A percentile compares a stretch with the other conserved stretches of the same genome.
These are phyloP conservation scores for Sporisorium scitamineum DNA, from an alignment of 1,284 basidiomycete genomes.

Conservation along the genomic window DNA sequence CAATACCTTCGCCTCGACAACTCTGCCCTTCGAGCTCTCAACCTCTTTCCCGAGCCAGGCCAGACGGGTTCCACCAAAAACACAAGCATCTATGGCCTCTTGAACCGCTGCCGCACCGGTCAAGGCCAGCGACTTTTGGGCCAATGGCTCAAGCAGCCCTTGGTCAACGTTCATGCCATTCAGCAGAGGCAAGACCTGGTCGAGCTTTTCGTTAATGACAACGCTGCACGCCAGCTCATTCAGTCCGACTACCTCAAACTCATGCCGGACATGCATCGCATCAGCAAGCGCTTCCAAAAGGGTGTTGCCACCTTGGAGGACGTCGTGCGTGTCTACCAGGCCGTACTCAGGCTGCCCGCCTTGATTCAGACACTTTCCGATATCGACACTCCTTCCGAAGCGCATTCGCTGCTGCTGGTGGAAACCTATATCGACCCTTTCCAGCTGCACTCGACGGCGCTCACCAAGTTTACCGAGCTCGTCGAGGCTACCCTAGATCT, in stretches of 20 bases:
- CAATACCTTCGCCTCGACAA: constrained; percentile 97
- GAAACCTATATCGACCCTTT: constrained; percentile 57
- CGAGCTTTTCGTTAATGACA: constrained; percentile 85
- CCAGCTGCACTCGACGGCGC: constrained; percentile 33
- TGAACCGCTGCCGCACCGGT: constrained; percentile 96
- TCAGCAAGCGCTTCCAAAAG: constrained; percentile 92
- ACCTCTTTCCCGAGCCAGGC: constrained; percentile 78
- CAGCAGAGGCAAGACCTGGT: constrained; percentile 74
- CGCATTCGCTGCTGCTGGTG: constrained; percentile 39
- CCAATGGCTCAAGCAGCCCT: constrained; percentile 95
- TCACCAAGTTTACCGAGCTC: constrained; percentile 83
- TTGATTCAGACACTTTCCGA: constrained; percentile 75
- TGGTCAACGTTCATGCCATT: constrained; percentile 94
- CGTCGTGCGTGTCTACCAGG: constrained; percentile 93
- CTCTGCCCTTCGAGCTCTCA: constrained; percentile 90
- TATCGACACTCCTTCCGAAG: constrained; percentile 69
- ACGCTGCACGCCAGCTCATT: constrained; percentile 78
- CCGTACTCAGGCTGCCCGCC: constrained; percentile 77
- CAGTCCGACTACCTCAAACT: constrained; percentile 86
- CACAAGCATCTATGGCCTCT: constrained; percentile 82
- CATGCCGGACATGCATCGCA: constrained; percentile 94
- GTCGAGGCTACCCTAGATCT: constrained; percentile 96
- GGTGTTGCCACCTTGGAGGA: constrained; percentile 88
- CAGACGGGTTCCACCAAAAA: constrained; percentile 53
- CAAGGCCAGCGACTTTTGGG: constrained; percentile 92